A percentile compares a stretch with the other conserved stretches of the same genome.
Conservation (phyloP, 163 green algal genomes). For the Chlorella variabilis region DNA sequence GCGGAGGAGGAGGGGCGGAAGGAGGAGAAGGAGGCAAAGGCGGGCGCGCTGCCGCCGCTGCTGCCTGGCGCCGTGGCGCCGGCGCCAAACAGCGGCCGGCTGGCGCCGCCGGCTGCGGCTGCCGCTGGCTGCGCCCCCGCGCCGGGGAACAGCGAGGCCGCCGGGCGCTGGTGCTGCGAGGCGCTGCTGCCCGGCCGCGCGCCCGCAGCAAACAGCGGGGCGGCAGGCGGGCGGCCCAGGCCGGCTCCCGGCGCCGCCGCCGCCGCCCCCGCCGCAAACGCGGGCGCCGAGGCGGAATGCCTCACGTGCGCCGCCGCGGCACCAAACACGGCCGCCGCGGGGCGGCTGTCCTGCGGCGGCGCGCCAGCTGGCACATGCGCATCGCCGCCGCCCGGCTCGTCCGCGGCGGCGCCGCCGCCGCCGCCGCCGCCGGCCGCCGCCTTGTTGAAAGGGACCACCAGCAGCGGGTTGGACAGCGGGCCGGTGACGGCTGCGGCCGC, state of each 20-base stretch:
- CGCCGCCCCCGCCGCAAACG: constrained; percentile 1
- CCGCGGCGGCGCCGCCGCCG: too few species aligned
- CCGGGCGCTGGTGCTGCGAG: not conserved
- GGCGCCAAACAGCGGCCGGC: constrained; percentile 17
- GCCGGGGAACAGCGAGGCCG: constrained; percentile 11
- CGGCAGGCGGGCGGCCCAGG: not conserved
- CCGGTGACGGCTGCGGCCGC: constrained; percentile 63
- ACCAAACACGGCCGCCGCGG: not conserved
- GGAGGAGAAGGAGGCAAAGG: constrained; percentile 29
- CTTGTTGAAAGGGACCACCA: constrained; percentile 70
- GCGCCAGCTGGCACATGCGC: constrained; percentile 2
- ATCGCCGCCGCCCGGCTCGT: not conserved
- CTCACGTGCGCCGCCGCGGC: not conserved
- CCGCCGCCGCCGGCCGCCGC: constrained; percentile 3
- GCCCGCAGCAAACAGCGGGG: constrained; percentile 28
- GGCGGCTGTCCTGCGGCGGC: too few species aligned
- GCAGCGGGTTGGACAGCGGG: constrained; percentile 61
- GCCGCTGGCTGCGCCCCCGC: not conserved
- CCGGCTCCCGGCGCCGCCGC: not conserved
- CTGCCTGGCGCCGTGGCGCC: not conserved
- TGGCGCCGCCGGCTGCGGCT: not conserved
- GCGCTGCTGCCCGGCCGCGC: not conserved
- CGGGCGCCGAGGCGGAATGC: not conserved
- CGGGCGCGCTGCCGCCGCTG: not conserved
- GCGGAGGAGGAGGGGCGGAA: not conserved